Base-by-base conservation (phyloP, 257 asterid species). In the Solanum clarkiae region DNA sequence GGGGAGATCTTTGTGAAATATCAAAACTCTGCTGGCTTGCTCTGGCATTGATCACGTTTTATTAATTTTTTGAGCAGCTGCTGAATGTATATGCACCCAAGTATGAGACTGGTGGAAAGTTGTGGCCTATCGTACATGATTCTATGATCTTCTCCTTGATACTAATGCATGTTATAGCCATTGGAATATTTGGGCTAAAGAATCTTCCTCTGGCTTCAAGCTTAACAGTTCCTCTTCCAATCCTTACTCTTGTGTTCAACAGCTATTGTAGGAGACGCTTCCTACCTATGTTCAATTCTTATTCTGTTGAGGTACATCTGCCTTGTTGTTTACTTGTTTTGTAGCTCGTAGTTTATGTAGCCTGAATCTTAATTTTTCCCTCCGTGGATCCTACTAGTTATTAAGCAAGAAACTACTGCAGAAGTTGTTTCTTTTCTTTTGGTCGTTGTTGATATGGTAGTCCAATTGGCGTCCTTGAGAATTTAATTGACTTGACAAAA, bases 151-250 rank as follows among this genome's bases (percentile, higher is more conserved):
- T 92, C 89, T 92, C 97, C 42, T 90, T 97, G 81, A 81, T 95
- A 84, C 87, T 97, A 87, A 97, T 97, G 99, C 99, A 97, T 84
- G 82, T 97, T 45, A 92, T 95, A 81, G 98, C 99, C 69, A 85
- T 97, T 86, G 99, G 99, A 86, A 92, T 97, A 88, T 97, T 97
- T 82, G 98, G 98, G 86, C 84, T 93, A 89, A 97, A 95, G 96
- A 91, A 92, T 71, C 88, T 94, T 84, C 95, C 98, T 10, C 29
- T 94, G 22, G 99, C 98, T 84, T 94, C 99, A 82, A 94, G 93
- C 92, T 87, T 91, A 82, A 90, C 88, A 15, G 83, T 91, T 84
- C 99, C 99, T 84, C 99, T 97, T 88, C 99, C 99, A 5, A 88
- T 95, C 84, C 93, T 97, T 86, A 95, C 99, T 60, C 92, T 97